Evolutionary conservation across 257 asterid genomes (phyloP).

Genomic region (Solanum habrochaites): DNA sequence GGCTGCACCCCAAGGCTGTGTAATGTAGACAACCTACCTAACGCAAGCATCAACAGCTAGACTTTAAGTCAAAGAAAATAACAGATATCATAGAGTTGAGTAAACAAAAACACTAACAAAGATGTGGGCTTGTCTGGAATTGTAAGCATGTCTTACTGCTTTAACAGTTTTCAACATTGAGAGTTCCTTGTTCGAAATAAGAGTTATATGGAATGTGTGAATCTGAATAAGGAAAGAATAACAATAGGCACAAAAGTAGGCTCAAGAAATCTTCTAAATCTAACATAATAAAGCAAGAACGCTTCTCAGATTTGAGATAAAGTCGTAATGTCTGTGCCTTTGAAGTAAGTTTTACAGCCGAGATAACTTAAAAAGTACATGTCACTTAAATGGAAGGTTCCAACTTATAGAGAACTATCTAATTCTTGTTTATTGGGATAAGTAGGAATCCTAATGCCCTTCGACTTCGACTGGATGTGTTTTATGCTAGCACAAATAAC

Average conservation of each 20-base stretch:
- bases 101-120: background rate
- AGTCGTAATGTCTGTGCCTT: background rate
- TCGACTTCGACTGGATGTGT: background rate
- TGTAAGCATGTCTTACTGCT: background rate
- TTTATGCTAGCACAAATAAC: background rate
- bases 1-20: background rate
- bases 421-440: background rate
- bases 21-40: background rate
- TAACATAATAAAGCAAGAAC: background rate
- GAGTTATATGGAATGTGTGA: background rate
- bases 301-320: background rate
- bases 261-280: background rate
- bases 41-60: background rate
- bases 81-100: background rate
- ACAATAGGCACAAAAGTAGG: background rate
- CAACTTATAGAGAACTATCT: background rate
- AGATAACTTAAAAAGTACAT: background rate
- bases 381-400: background rate
- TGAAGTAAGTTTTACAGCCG: background rate
- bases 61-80: background rate
- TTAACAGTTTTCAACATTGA: background rate
- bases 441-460: background rate
- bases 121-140: background rate
- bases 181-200: background rate
- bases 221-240: background rate